Conservation (phyloP, 768 basidiomycete species). For the Pleurotus pulmonarius region DNA sequence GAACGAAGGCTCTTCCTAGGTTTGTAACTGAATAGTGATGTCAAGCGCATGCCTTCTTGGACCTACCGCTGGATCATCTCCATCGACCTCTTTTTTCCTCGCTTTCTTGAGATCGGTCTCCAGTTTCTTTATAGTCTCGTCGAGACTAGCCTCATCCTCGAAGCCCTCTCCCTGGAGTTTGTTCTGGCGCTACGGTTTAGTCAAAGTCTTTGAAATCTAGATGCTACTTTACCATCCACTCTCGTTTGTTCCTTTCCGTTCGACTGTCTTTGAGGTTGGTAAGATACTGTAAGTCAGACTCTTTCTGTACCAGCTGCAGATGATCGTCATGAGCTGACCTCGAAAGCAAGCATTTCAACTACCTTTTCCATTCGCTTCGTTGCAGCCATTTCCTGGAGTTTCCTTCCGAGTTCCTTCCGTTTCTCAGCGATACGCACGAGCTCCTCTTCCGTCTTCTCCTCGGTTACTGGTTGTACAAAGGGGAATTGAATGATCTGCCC, state of each 20-base stretch:
- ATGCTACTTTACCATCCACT: constrained; percentile 60
- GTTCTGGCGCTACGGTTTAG: constrained; percentile 30
- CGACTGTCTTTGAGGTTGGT: constrained; percentile 61
- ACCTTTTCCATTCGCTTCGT: constrained; percentile 87
- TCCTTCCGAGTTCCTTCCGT: constrained; percentile 79
- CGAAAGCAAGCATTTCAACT: constrained; percentile 4
- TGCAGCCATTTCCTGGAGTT: constrained; percentile 88
- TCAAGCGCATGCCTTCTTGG: neutral
- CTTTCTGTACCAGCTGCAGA: constrained; percentile 66
- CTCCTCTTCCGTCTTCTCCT: constrained; percentile 93
- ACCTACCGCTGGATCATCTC: constrained; percentile 56
- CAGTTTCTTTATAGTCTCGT: constrained; percentile 82
- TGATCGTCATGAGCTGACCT: neutral
- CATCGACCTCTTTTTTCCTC: constrained; percentile 78
- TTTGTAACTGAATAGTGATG: neutral
- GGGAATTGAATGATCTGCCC: constrained; percentile 89
- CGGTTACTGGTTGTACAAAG: constrained; percentile 55
- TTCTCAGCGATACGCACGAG: constrained; percentile 73
- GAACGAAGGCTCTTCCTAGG: constrained; percentile 79
- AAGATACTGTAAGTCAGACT: constrained; percentile 67
- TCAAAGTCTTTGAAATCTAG: neutral
- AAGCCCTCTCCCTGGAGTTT: constrained; percentile 67
- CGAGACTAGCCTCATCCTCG: constrained; percentile 73
- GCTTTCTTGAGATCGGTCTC: constrained; percentile 73
- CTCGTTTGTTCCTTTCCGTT: constrained; percentile 58